A percentile compares a stretch with the other conserved stretches of the same genome.
phyloP scores from a whole-genome alignment of 2,329 filamentous ascomycete species.

The Mycogone perniciosa region DNA sequence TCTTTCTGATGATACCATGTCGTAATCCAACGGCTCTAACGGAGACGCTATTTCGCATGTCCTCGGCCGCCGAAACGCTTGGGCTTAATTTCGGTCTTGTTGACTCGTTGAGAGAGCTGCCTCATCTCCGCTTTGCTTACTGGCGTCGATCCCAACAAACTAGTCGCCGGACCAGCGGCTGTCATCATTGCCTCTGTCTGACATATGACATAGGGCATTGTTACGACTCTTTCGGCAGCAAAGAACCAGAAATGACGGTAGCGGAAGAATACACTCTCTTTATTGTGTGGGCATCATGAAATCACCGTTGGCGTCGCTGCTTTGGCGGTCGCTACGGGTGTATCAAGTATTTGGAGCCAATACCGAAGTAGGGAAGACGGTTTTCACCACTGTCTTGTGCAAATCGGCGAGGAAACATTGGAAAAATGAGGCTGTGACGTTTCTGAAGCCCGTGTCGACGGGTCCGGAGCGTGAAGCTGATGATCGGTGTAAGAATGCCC shows the following conservation, averaged over 20 bases:
- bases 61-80: background rate
- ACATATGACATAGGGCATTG: too few species aligned
- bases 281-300: constrained; percentile 10
- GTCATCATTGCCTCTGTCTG: background rate
- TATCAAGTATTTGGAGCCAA: constrained; percentile 80
- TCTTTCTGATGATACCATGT: too few species aligned
- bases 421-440: constrained; percentile 47
- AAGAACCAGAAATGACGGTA: too few species aligned
- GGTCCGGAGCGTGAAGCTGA: constrained; percentile 65
- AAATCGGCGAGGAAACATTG: constrained; percentile 48
- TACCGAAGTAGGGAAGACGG: constrained; percentile 79
- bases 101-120: background rate
- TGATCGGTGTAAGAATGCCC: constrained; percentile 46
- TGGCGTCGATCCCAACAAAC: too few species aligned
- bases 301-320: constrained; percentile 48
- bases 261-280: too few species aligned
- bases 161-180: too few species aligned
- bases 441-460: constrained; percentile 77
- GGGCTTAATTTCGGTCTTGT: background rate
- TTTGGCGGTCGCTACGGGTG: constrained; percentile 62
- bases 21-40: too few species aligned
- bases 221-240: too few species aligned
- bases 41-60: background rate
- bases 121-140: background rate
- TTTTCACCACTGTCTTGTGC: constrained; percentile 67